Percentiles rank a stretch among this genome's conserved stretches.
phyloP scores from a whole-genome alignment of 2,329 filamentous ascomycete species.

The Xylaria sp. region DNA sequence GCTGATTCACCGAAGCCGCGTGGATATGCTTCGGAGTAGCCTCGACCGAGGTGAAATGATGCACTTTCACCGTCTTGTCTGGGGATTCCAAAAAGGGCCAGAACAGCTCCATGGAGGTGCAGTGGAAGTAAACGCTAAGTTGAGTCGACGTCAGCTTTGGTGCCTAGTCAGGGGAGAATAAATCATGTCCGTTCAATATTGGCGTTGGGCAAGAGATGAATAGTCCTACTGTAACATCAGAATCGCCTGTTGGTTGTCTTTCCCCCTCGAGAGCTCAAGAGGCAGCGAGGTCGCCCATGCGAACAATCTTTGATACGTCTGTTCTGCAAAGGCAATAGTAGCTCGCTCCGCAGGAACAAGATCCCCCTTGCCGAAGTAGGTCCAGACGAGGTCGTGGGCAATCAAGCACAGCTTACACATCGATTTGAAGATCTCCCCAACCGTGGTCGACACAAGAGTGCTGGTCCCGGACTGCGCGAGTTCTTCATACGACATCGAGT shows the following conservation, averaged over 20 bases:
- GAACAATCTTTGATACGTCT: constrained; percentile 16
- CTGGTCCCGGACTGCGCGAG: constrained; percentile 2
- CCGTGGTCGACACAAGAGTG: constrained; percentile 7
- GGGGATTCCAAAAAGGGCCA: constrained; percentile 22
- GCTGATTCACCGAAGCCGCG: constrained; percentile 24
- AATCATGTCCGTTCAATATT: background rate
- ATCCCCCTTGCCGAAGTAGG: constrained; percentile 20
- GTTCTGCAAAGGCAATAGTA: constrained; percentile 21
- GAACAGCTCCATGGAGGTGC: constrained; percentile 24
- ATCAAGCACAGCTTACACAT: constrained; percentile 22
- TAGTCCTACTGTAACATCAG: constrained; percentile 23
- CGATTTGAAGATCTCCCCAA: constrained; percentile 15
- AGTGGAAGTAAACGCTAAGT: constrained; percentile 25
- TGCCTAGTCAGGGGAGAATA: background rate
- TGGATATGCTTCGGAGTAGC: constrained; percentile 14
- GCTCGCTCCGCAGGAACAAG: constrained; percentile 22
- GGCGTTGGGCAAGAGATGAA: background rate
- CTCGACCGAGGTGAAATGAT: constrained; percentile 6
- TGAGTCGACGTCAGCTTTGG: constrained; percentile 10
- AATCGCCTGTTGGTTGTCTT: constrained; percentile 17
- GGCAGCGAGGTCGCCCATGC: constrained; percentile 21
- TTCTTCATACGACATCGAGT: constrained; percentile 11
- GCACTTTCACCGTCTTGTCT: constrained; percentile 14
- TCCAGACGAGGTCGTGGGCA: constrained; percentile 21
- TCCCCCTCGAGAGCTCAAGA: constrained; percentile 19